phyloP scores from a whole-genome alignment of 371 early-diverging fungal genomes.

The Basidiobolus heterosporus region DNA sequence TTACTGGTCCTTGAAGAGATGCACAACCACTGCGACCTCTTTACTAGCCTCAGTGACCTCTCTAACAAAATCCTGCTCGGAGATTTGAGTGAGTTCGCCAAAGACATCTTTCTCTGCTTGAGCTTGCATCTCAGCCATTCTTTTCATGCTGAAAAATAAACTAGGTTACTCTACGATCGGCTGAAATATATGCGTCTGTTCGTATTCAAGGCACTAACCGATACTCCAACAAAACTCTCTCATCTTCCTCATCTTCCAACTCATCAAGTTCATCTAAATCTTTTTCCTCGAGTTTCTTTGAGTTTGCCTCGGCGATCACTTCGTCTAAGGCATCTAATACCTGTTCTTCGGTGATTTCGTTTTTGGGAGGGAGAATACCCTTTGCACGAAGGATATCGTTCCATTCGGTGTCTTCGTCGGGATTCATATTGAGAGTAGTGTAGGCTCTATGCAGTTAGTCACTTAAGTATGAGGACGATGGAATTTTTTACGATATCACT shows the following conservation, averaged over 20 bases:
- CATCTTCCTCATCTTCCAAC: slow-evolving; percentile 70
- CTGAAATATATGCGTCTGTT: not conserved
- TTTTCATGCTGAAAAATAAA: slow-evolving; percentile 13
- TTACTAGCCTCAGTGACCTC: slow-evolving; percentile 85
- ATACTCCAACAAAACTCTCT: slow-evolving; percentile 60
- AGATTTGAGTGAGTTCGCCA: slow-evolving; percentile 70
- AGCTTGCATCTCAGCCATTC: slow-evolving; percentile 60
- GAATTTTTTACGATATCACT: no score
- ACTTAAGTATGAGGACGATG: no score
- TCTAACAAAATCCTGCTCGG: slow-evolving; percentile 74
- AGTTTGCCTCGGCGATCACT: slow-evolving; percentile 35
- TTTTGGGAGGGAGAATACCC: slow-evolving; percentile 76
- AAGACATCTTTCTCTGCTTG: slow-evolving; percentile 42
- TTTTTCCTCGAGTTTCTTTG: slow-evolving; percentile 29
- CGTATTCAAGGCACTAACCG: slow-evolving; percentile 18
- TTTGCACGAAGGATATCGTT: slow-evolving; percentile 84
- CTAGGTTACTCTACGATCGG: not conserved
- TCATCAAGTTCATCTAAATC: slow-evolving; percentile 81
- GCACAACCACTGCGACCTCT: slow-evolving; percentile 52
- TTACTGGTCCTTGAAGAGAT: slow-evolving; percentile 56
- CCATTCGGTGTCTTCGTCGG: slow-evolving; percentile 66
- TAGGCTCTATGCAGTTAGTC: no score
- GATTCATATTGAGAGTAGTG: slow-evolving; percentile 13
- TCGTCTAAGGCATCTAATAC: slow-evolving; percentile 57
- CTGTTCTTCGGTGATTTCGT: slow-evolving; percentile 55